Percentiles rank a stretch among this genome's conserved stretches.
Evolutionary conservation across 2,329 filamentous ascomycete species (phyloP).

Genomic region (Trichoderma atroviride): DNA sequence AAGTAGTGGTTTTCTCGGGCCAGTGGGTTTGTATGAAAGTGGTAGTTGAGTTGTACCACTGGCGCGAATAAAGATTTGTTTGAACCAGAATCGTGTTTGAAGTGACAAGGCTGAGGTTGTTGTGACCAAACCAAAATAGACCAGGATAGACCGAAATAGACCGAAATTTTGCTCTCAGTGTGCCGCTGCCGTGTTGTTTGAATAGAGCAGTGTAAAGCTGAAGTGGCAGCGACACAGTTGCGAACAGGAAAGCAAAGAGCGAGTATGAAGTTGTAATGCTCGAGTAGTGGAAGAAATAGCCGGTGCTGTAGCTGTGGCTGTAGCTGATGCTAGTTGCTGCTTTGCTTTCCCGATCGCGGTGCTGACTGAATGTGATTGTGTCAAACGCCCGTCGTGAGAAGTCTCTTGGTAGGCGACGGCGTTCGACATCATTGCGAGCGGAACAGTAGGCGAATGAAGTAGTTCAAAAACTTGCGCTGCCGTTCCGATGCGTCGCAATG

Average conservation of each 20-base stretch:
- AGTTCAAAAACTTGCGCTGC: background rate
- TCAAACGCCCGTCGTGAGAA: constrained; percentile 1
- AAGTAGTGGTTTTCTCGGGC: background rate
- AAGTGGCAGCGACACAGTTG: background rate
- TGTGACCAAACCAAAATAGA: constrained; percentile 4
- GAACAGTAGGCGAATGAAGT: background rate
- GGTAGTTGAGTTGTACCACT: background rate
- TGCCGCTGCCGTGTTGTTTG: background rate
- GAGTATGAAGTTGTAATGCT: background rate
- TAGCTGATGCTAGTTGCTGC: background rate
- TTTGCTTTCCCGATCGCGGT: constrained; percentile 7
- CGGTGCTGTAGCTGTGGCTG: background rate
- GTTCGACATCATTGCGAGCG: constrained; percentile 15
- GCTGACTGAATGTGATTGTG: constrained; percentile 13
- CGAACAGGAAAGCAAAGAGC: background rate
- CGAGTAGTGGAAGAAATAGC: background rate
- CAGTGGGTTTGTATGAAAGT: background rate
- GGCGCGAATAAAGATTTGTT: background rate
- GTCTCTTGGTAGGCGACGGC: background rate
- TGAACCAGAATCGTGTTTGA: background rate
- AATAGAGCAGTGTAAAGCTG: background rate
- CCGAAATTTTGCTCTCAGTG: background rate
- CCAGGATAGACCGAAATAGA: background rate
- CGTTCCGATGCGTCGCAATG: constrained; percentile 7
- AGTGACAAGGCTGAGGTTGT: background rate